Conservation (phyloP, 805 yeast species). For the Teunomyces aglyptinius region DNA sequence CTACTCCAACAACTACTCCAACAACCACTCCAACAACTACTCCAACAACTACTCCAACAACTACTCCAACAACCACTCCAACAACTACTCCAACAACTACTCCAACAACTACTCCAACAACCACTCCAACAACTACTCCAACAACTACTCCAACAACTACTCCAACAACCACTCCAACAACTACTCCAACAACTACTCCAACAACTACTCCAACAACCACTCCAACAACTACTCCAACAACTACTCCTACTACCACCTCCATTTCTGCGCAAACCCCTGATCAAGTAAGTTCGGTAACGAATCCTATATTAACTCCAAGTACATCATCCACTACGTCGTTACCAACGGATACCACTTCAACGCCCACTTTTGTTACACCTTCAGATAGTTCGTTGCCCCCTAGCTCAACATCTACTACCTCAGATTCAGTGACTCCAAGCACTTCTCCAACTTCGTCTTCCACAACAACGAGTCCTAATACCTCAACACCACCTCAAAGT, state of each 20-base stretch:
- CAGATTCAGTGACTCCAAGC: not conserved
- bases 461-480: not conserved
- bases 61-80: too few species aligned
- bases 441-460: not conserved
- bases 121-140: too few species aligned
- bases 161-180: not conserved
- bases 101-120: too few species aligned
- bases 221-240: not conserved
- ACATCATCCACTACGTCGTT: not conserved
- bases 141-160: not conserved
- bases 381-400: not conserved
- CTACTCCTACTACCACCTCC: not conserved
- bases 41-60: too few species aligned
- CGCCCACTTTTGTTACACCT: not conserved
- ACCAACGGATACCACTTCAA: not conserved
- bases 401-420: not conserved
- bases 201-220: not conserved
- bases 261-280: not conserved
- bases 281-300: not conserved
- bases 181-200: not conserved
- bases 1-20: too few species aligned
- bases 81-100: too few species aligned
- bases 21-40: too few species aligned
- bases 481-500: conserved; percentile 3
- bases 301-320: not conserved